These are phyloP conservation scores for Cryptomeria japonica DNA, from an alignment of 75 land plant genomes.

Conservation along the genomic window DNA sequence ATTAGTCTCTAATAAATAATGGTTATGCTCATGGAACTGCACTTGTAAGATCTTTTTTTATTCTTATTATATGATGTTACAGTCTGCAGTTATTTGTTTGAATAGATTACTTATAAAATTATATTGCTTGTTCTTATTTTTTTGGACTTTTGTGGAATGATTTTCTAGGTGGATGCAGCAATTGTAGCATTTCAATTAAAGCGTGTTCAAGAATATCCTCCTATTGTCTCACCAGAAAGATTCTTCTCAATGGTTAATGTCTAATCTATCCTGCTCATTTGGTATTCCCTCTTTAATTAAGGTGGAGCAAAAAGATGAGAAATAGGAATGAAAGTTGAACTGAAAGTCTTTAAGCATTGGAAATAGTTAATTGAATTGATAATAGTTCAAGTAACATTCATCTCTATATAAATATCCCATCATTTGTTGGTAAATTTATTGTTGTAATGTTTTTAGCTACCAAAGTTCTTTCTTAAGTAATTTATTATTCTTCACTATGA, in stretches of 20 bases:
- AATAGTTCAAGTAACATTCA: not conserved
- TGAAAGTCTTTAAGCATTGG: not conserved
- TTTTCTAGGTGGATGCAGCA: slow-evolving; percentile 92
- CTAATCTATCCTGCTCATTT: not conserved
- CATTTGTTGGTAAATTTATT: no score
- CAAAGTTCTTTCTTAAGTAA: no score
- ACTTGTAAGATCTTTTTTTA: not conserved
- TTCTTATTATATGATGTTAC: not conserved
- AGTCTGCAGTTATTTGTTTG: not conserved
- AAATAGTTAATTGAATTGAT: not conserved
- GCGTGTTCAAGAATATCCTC: slow-evolving; percentile 69
- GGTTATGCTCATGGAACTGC: not conserved
- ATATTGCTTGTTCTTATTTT: not conserved
- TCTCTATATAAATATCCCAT: not conserved
- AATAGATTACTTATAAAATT: not conserved
- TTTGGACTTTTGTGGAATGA: not conserved
- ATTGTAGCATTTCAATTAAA: slow-evolving; percentile 77
- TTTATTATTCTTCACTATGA: no score
- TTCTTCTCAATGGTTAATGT: slow-evolving; percentile 72
- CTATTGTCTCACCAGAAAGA: slow-evolving; percentile 59
- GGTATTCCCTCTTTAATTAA: not conserved
- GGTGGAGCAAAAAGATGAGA: not conserved
- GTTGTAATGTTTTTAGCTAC: no score
- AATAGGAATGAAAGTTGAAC: not conserved
- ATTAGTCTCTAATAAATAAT: not conserved